These are phyloP conservation scores for Plasmodium falciparum DNA, from an alignment of 169 alveolate genomes.

Conservation along the genomic window DNA sequence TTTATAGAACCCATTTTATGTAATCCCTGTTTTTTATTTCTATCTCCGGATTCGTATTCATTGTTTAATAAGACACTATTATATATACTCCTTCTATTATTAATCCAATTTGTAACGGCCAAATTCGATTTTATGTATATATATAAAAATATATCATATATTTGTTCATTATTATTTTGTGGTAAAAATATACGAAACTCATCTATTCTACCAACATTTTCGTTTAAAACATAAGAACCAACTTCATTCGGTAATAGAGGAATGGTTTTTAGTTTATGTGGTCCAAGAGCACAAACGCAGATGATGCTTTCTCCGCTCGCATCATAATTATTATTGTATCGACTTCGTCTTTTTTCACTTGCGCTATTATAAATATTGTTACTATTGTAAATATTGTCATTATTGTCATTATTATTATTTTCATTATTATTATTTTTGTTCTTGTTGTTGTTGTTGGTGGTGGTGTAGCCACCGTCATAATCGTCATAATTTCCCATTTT, in stretches of 20 bases:
- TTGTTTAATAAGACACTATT: slow-evolving; percentile 15
- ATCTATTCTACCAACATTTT: slow-evolving; percentile 86
- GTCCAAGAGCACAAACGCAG: slow-evolving; percentile 82
- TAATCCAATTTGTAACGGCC: slow-evolving; percentile 79
- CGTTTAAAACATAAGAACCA: slow-evolving; percentile 85
- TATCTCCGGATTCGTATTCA: slow-evolving; percentile 26
- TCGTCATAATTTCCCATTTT: neutral
- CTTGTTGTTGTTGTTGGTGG: too few species aligned
- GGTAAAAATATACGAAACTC: slow-evolving; percentile 85
- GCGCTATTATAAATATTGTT: neutral
- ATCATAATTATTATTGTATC: slow-evolving; percentile 15
- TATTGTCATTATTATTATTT: neutral
- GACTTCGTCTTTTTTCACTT: too few species aligned
- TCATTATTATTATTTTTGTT: neutral
- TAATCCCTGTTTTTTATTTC: neutral
- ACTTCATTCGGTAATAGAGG: slow-evolving; percentile 71
- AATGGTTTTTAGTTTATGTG: slow-evolving; percentile 72
- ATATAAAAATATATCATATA: slow-evolving; percentile 82
- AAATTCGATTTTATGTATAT: slow-evolving; percentile 75
- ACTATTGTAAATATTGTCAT: neutral
- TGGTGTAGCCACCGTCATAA: neutral
- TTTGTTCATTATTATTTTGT: slow-evolving; percentile 78
- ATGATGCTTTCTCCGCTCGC: slow-evolving; percentile 68
- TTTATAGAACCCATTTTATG: slow-evolving; percentile 59
- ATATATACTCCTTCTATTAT: slow-evolving; percentile 19